Conservation (phyloP, 2,329 filamentous ascomycete species). For the Dactylellina sp. region DNA sequence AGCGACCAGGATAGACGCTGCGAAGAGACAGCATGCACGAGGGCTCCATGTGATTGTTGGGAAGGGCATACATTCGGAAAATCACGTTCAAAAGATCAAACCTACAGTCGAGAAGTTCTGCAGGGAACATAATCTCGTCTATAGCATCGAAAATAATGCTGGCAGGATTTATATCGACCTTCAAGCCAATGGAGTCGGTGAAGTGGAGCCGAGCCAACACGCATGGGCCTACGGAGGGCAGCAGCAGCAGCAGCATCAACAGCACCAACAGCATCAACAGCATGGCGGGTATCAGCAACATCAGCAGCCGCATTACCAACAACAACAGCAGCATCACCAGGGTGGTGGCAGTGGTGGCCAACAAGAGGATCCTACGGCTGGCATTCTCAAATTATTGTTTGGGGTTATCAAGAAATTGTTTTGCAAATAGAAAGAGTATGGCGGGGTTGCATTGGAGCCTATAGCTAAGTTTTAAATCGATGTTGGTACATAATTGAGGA, state of each 20-base stretch:
- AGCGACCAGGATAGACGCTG: conserved; percentile 83
- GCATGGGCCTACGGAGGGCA: conserved; percentile 63
- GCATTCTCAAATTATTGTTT: conserved; percentile 41
- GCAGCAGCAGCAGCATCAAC: conserved; percentile 64
- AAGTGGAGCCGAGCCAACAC: conserved; percentile 61
- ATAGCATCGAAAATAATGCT: conserved; percentile 86
- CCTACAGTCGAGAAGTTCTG: conserved; percentile 92
- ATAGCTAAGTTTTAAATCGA: conserved; percentile 2
- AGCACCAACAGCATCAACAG: conserved; percentile 65
- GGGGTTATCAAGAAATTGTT: conserved; percentile 48
- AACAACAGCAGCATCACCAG: conserved; percentile 64
- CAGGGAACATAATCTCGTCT: conserved; percentile 82
- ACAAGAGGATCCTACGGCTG: conserved; percentile 35
- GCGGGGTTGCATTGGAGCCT: not conserved
- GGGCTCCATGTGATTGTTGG: conserved; percentile 97
- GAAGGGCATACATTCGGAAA: conserved; percentile 86
- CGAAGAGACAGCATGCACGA: conserved; percentile 77
- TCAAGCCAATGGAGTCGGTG: conserved; percentile 70
- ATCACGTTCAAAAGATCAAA: conserved; percentile 92
- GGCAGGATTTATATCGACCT: conserved; percentile 87
- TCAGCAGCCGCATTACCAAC: conserved; percentile 64
- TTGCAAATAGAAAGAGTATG: conserved; percentile 29
- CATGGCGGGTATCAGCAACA: conserved; percentile 59
- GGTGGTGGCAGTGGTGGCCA: conserved; percentile 67
- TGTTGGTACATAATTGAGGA: conserved; percentile 30